Percentiles rank a stretch among this genome's conserved stretches.
These are phyloP conservation scores for Microsporum audouinii DNA, from an alignment of 2,329 filamentous ascomycete genomes.

Conservation along the genomic window DNA sequence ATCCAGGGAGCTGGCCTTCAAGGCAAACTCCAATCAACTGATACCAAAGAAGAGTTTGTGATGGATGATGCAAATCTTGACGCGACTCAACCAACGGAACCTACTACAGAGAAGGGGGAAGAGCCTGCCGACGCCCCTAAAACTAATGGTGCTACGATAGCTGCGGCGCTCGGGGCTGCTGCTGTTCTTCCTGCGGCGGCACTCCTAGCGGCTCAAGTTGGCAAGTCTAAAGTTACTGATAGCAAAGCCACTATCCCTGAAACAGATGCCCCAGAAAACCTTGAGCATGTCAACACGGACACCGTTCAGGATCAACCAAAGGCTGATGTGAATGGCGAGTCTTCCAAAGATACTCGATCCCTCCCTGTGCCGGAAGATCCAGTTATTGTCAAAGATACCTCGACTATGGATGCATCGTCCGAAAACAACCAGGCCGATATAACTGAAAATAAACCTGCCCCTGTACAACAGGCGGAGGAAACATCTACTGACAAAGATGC, in stretches of 20 bases:
- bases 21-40: not conserved
- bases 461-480: not conserved
- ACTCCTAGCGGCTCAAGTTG: not conserved
- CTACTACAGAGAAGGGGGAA: not conserved
- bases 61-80: not conserved
- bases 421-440: not conserved
- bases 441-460: not conserved
- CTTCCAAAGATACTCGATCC: not conserved
- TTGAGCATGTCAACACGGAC: not conserved
- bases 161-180: slow-evolving; percentile 1
- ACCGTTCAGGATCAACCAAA: not conserved
- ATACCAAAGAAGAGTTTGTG: not conserved
- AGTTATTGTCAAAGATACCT: not conserved
- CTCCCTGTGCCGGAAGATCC: not conserved
- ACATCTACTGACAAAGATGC: not conserved
- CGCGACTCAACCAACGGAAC: not conserved
- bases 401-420: not conserved
- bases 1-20: not conserved
- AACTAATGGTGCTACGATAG: slow-evolving; percentile 2
- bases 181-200: not conserved
- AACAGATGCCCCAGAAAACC: not conserved
- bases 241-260: not conserved
- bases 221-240: not conserved
- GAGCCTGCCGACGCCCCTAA: not conserved
- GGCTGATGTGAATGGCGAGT: not conserved